Evolutionary conservation across 2,329 filamentous ascomycete species (phyloP), one percentile per base, ranked within the genome.

Genomic region (Lecanoromycetidae sp.): DNA sequence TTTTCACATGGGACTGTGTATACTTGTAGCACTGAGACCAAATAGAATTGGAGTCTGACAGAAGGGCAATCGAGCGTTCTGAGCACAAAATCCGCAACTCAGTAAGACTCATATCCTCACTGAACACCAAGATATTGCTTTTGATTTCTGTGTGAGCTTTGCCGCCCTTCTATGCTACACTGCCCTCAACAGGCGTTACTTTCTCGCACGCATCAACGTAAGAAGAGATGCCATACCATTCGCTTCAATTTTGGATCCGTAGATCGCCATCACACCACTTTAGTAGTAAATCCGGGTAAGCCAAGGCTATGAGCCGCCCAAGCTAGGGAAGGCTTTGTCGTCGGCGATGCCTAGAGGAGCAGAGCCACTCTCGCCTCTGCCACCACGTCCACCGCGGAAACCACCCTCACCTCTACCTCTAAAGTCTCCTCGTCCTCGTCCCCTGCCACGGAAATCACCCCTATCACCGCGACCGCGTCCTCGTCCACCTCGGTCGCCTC

Each of bases 251-350:
- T 44, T 32, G 44, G n/a, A 40, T 40, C 35, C 29, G 36, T 34
- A n/a, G 29, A 34, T 46, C 26, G 34, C 13, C 17, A 37, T 23
- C 5, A 30, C 19, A 37, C 35, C 29, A 20, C 35, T n/a, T 12
- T 17, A 15, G 13, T 4, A 17, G 25, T 13, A 2, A 17, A 17
- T 9, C 12, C 19, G 15, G 23, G 26, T 22, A 1, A 34, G 22
- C 2, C 22, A 17, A 19, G 23, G 29, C 32, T 49, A 55, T 36
- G 51, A 52, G 34, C 51, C 52, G 9, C 52, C 52, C 23, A 55
- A 22, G 30, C 49, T 55, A n/a, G 53, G 53, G 44, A 55, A 55
- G 12, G 52, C 53, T 32, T 49, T 55, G 30, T 54, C 46, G 23
- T 55, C 53, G 20, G 37, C 33, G 41, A 52, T 41, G 38, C 54